Evolutionary conservation across 2,329 filamentous ascomycete species (phyloP).

Genomic region (Diaporthe vexans): DNA sequence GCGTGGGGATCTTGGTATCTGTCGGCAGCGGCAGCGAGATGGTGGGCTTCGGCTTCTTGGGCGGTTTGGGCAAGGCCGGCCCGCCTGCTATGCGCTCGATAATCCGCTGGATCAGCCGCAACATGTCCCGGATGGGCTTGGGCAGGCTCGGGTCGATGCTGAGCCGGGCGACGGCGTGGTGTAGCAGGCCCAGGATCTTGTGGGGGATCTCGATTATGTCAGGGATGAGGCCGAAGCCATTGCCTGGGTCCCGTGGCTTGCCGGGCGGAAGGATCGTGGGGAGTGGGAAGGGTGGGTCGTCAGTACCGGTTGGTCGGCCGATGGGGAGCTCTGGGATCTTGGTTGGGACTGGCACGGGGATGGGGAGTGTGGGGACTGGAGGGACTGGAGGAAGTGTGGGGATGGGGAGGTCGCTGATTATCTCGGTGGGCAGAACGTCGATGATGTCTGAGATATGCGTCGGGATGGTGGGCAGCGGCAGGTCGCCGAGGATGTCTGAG

Average conservation of each 20-base stretch:
- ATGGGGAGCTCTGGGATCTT: neutral
- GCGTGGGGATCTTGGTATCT: neutral
- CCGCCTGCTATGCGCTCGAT: constrained; percentile 17
- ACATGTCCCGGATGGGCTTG: neutral
- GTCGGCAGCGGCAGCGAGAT: neutral
- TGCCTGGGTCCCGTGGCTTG: neutral
- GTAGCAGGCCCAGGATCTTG: constrained; percentile 5
- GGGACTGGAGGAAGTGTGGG: neutral
- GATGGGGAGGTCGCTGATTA: constrained; percentile 1
- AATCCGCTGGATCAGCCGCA: constrained; percentile 11
- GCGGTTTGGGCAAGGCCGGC: neutral
- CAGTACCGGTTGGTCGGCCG: too few species aligned
- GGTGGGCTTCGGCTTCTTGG: neutral
- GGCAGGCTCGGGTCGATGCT: neutral
- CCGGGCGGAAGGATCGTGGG: neutral
- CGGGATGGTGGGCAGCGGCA: neutral
- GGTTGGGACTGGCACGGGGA: neutral
- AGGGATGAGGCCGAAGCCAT: neutral
- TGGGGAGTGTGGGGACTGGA: neutral
- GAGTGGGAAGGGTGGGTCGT: neutral
- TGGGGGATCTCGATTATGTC: constrained; percentile 17
- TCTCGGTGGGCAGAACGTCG: neutral
- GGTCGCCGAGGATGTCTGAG: neutral
- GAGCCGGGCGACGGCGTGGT: constrained; percentile 14
- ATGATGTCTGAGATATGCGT: neutral